Base-by-base conservation (phyloP, 768 basidiomycete species). In the Macrolepiota albuminosa region DNA sequence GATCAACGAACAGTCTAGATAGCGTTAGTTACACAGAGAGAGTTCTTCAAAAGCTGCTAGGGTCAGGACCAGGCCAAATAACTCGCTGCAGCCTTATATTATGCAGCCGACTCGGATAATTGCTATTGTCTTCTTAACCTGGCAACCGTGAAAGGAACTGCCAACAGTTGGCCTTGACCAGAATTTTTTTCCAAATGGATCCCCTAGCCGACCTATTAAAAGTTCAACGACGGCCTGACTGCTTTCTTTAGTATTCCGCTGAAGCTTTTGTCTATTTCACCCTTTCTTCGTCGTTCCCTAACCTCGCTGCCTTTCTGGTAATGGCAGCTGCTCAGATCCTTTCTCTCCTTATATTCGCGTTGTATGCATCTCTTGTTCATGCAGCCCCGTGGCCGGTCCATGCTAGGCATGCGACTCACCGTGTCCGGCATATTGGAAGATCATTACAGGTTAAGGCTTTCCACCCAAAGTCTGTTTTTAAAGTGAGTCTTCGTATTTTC, bases 361-460 rank as follows among this genome's bases (percentile, higher is more conserved):
- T 71, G 13, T 68, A 63, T 50, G 66, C 63, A 33, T 63, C 70
- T 16, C 47, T 63, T 24, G 65, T 67, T 45, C 53, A 45, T 0
- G 74, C 74, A 37, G 72, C 71, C 8, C 75, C 74, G 3, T 73
- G 69, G 70, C 73, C 73, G 16, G 43, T 62, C 14, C 63, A 69
- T 42, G 58, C 63, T 9, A 67, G 65, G 61, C 73, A 74, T 56
- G 61, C 68, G 0, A 73, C 75, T 4, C 72, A 73, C 55, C 70
- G 70, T 43, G 57, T 65, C 33, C 70, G 70, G 9, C 60, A 66
- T 37, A 61, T 75, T 45, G 68, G 71, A 26, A 66, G 69, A 8
- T 66, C 56, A 10, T 56, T 73, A 43, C 58, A 61, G 46, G 56
- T 71, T 24, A 64, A 68, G 52, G 57, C 69, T 52, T 71, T 65